Base-by-base conservation (phyloP, 225 moss, liverwort and hornwort genomes). In the Asterella californica region DNA sequence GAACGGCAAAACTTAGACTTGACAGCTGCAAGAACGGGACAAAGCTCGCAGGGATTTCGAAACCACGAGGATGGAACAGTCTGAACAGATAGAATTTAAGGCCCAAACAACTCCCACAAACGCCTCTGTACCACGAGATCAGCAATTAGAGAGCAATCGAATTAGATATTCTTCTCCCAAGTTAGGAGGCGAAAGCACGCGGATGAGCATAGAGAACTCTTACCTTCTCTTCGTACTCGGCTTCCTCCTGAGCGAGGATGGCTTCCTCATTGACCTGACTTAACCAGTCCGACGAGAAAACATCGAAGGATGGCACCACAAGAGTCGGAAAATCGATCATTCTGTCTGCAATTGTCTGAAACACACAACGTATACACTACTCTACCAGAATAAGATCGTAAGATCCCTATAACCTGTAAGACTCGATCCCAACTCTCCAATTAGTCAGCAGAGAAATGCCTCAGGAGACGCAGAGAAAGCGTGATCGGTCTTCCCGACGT, bases 141-240 rank as follows among this genome's bases (percentile, higher is more conserved):
- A 57, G 57, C 24, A 24, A 57, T 24, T 5, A 24, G 22, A 24
- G 18, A 1, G 5, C 53, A 14, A 53, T 9, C 53, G 18, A 12
- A 53, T 12, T 18, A 49, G 49, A 49, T 42, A 53, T 1, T 9
- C 2, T 14, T 12, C 18, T 12, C 53, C 12, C 53, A 12, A 53
- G 17, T 52, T 52, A 24, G 22, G 57, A 6, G 70, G 47, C 7
- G 45, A 37, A 27, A n/a, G 19, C 6, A 9, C 25, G 45, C n/a
- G 21, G 27, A 57, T 21, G 33, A 5, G 9, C 4, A 21, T 46
- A 5, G 57, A 38, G 21, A 72, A 37, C 2, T 61, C n/a, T 48
- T 29, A 95, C 96, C 92, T 94, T 96, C 34, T 91, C 92, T 67
- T 96, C 94, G 25, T 92, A 90, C 24, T 94, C 92, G 15, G 89